Evolutionary conservation across 2,329 filamentous ascomycete species (phyloP).

Genomic region (Intubia oerlemansii): DNA sequence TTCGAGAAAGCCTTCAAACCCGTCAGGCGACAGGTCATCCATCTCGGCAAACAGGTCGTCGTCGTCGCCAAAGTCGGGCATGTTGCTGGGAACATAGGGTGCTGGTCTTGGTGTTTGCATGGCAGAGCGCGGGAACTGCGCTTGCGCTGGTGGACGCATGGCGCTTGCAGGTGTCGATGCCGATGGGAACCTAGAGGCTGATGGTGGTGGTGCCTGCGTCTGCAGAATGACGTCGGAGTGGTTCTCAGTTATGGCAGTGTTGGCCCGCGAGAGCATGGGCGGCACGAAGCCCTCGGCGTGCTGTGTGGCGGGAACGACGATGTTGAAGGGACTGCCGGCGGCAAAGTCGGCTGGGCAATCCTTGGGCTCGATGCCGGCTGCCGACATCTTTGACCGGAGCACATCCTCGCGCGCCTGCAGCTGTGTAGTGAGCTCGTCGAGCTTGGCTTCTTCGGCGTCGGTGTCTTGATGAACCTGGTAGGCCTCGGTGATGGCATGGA

Average conservation of each 20-base stretch:
- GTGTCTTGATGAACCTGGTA: constrained; percentile 30
- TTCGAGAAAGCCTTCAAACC: no score
- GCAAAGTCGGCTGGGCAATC: constrained; percentile 6
- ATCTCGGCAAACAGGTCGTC: constrained; percentile 8
- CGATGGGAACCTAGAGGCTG: no score
- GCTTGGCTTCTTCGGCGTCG: constrained; percentile 25
- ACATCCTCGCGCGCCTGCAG: constrained; percentile 21
- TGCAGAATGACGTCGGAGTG: constrained; percentile 28
- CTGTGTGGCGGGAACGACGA: constrained; percentile 24
- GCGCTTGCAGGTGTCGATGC: no score
- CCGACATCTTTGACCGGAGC: constrained; percentile 19
- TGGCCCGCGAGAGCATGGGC: constrained; percentile 14
- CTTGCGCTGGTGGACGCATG: no score
- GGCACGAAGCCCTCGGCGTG: constrained; percentile 12
- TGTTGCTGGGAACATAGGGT: constrained; percentile 1
- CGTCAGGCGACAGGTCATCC: not conserved
- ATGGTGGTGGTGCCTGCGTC: constrained; percentile 19
- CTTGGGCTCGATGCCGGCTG: constrained; percentile 19
- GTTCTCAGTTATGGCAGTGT: constrained; percentile 12
- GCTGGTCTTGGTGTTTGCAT: no score
- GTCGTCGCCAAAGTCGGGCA: constrained; percentile 9
- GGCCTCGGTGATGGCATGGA: constrained; percentile 24
- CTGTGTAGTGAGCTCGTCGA: constrained; percentile 25
- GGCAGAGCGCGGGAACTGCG: no score
- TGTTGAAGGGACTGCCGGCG: constrained; percentile 10